These are phyloP conservation scores for Pulicaria dysenterica DNA, from an alignment of 129 eudicot species.

Conservation along the genomic window DNA sequence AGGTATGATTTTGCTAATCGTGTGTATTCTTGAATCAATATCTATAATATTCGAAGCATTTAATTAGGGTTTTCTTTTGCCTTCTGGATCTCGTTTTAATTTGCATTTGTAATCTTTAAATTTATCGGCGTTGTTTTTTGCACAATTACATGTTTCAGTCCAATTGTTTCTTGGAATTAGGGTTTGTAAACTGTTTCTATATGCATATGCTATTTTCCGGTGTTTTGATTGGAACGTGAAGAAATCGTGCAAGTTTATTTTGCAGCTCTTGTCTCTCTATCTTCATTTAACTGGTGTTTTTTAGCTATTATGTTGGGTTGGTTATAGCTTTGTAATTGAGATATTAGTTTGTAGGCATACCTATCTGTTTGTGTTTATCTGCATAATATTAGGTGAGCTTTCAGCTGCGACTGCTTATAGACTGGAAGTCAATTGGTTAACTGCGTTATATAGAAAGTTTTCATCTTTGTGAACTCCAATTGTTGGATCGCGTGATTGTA, in stretches of 20 bases:
- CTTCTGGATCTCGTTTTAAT: conserved; percentile 15
- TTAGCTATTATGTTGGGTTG: background rate
- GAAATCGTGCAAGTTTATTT: background rate
- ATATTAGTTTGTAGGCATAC: background rate
- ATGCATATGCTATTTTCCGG: background rate
- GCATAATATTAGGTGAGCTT: background rate
- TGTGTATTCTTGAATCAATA: conserved; percentile 2
- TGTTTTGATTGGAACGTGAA: background rate
- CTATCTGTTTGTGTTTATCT: background rate
- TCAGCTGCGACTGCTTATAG: background rate
- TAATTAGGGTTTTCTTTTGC: background rate
- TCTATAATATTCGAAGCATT: background rate
- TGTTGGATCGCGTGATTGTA: background rate
- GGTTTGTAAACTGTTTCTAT: background rate
- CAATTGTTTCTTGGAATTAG: conserved; percentile 1
- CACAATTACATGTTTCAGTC: background rate
- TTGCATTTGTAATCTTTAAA: background rate
- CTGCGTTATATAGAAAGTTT: background rate
- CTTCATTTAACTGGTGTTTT: background rate
- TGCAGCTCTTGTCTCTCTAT: background rate
- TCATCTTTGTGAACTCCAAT: background rate
- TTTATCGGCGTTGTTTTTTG: background rate
- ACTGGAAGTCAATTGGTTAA: background rate
- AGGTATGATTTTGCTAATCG: conserved; percentile 12
- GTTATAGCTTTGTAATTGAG: no score